Evolutionary conservation across 495 filamentous ascomycete genomes (phyloP).

Genomic region (Aspergillus affinis): DNA sequence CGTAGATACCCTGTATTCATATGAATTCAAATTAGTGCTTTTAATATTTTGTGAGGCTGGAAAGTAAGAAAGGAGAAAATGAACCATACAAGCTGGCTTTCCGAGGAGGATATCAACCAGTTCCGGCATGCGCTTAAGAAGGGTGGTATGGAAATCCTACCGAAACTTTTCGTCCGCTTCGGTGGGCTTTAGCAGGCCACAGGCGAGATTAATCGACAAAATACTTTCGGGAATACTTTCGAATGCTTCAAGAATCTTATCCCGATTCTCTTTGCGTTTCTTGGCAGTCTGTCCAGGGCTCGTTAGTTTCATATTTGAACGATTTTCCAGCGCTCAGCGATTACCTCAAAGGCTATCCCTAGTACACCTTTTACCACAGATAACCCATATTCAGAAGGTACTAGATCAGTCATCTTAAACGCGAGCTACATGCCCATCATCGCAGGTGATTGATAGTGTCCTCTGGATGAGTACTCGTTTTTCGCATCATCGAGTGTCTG

Average conservation of each 20-base stretch:
- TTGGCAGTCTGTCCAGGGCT: neutral
- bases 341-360: neutral
- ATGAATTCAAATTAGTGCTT: neutral
- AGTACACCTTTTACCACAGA: neutral
- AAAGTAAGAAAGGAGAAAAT: neutral
- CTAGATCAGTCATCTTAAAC: neutral
- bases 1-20: neutral
- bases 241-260: conserved; percentile 1
- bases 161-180: neutral
- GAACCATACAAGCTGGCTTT: neutral
- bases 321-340: neutral
- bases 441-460: neutral
- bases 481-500: neutral
- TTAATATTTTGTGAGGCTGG: no score
- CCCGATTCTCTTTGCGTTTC: neutral
- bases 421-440: neutral
- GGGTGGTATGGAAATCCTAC: neutral
- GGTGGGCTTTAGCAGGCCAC: neutral
- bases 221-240: conserved; percentile 1
- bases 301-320: neutral
- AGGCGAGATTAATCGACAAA: neutral
- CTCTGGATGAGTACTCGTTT: conserved; percentile 1
- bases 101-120: neutral
- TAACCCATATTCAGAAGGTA: neutral
- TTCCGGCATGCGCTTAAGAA: neutral